Conservation (phyloP, 352 stramenopile genomes). For the Thalassiosira mediterranea region DNA sequence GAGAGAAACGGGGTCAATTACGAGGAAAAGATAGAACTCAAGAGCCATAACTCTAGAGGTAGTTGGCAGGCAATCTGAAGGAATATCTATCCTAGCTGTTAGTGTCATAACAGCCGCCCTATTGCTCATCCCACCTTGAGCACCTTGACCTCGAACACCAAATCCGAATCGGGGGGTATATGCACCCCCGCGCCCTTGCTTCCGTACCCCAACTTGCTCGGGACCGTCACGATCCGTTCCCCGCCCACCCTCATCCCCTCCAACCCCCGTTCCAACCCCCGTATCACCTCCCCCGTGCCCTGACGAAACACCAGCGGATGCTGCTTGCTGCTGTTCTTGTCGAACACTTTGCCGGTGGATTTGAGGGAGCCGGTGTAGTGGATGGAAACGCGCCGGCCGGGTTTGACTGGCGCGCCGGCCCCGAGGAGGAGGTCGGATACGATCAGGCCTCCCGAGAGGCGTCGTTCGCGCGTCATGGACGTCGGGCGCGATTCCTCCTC, state of each 20-base stretch:
- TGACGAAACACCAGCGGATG: slow-evolving; percentile 63
- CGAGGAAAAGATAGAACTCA: too few relatives aligned
- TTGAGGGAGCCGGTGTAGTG: slow-evolving; percentile 52
- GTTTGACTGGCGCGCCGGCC: slow-evolving; percentile 38
- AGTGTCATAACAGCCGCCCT: too few relatives aligned
- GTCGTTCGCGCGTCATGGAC: slow-evolving; percentile 50
- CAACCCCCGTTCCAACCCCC: slow-evolving; percentile 63
- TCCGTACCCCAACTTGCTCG: slow-evolving; percentile 58
- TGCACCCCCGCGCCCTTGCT: slow-evolving; percentile 40
- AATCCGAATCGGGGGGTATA: slow-evolving; percentile 54
- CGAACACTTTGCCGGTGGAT: slow-evolving; percentile 53
- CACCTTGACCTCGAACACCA: slow-evolving; percentile 63
- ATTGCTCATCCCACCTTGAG: slow-evolving; percentile 53
- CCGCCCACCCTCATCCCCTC: slow-evolving; percentile 67
- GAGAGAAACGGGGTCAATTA: too few relatives aligned
- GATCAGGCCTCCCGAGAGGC: slow-evolving; percentile 47
- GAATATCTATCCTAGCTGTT: too few relatives aligned
- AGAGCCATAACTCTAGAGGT: too few relatives aligned
- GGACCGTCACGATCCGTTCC: slow-evolving; percentile 58
- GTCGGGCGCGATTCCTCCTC: slow-evolving; percentile 26
- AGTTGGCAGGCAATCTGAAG: too few relatives aligned
- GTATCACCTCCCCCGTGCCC: slow-evolving; percentile 65
- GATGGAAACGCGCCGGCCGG: slow-evolving; percentile 46
- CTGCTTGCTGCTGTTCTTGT: slow-evolving; percentile 55
- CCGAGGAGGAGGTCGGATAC: slow-evolving; percentile 57